Evolutionary conservation across 768 basidiomycete species (phyloP), one percentile per base, ranked within the genome.

Genomic region (Serendipita vermifera): DNA sequence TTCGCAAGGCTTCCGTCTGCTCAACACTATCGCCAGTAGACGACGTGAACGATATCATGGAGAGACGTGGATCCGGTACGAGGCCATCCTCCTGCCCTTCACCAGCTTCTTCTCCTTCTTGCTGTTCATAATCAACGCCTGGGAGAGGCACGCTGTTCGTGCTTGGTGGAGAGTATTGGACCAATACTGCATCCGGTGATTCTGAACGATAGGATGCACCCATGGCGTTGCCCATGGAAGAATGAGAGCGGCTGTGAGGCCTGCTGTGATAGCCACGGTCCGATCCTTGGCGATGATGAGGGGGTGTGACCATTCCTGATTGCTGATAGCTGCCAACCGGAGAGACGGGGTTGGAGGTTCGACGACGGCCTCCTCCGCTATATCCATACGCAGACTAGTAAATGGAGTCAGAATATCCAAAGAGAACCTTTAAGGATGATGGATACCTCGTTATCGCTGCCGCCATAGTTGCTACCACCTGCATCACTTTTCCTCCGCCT

Each of bases 371-470:
- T 73, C 70, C 57, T 5, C 38, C 13, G 5, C 31, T 31, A 27
- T 51, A 51, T 51, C 46, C 46, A 33, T 57, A 33, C 15, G 33
- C 7, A 33, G 55, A 57, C 62, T 46, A 64, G 48, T 20, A 55
- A 53, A 54, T 26, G 46, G n/a, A n/a, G 43, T 59, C 38, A 24
- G 20, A n/a, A 33, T 39, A 27, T 26, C 14, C 33, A 3, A 22
- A 3, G 55, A 26, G 39, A 6, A 29, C 26, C 22, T 3, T 9
- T 48, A 22, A 48, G 17, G 55, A 7, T 22, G 48, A 55, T 27
- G 29, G 14, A 39, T 38, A 86, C 87, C 74, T 90, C 87, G 2
- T 81, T 80, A 61, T 90, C 87, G 62, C 87, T 88, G 43, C 66
- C 59, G 5, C 70, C 66, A 24, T 69, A 71, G 38, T 72, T 67